Percentiles rank a stretch among this genome's conserved stretches.
These are phyloP conservation scores for Penicillium expansum DNA, from an alignment of 2,329 filamentous ascomycete genomes.

Conservation along the genomic window DNA sequence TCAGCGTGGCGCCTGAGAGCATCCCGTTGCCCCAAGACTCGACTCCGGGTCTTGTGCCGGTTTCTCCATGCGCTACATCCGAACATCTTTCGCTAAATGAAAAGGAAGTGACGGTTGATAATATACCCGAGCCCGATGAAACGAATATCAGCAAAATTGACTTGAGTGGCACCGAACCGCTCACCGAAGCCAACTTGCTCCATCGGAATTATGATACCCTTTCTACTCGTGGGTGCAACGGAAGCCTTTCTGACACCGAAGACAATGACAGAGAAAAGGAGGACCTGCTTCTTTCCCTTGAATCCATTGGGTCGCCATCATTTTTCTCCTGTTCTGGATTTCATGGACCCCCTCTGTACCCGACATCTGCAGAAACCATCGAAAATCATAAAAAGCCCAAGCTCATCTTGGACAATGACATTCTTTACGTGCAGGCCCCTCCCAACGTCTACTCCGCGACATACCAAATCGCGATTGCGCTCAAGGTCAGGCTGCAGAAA, in stretches of 20 bases:
- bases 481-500: slow-evolving; percentile 15
- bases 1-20: background rate
- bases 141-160: background rate
- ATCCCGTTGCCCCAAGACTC: background rate
- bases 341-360: background rate
- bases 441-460: slow-evolving; percentile 8
- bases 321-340: background rate
- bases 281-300: background rate
- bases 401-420: slow-evolving; percentile 16
- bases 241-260: slow-evolving; percentile 11
- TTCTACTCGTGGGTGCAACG: slow-evolving; percentile 13
- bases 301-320: background rate
- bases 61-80: background rate
- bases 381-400: background rate
- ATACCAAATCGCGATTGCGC: slow-evolving; percentile 24
- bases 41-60: background rate
- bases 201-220: slow-evolving; percentile 5
- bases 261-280: background rate
- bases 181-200: background rate
- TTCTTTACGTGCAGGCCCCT: slow-evolving; percentile 21
- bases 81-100: background rate
- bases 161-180: background rate
- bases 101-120: background rate
- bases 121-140: background rate
- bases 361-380: background rate